Evolutionary conservation across 768 basidiomycete genomes (phyloP).

Genomic region (Tricholoma sp.): DNA sequence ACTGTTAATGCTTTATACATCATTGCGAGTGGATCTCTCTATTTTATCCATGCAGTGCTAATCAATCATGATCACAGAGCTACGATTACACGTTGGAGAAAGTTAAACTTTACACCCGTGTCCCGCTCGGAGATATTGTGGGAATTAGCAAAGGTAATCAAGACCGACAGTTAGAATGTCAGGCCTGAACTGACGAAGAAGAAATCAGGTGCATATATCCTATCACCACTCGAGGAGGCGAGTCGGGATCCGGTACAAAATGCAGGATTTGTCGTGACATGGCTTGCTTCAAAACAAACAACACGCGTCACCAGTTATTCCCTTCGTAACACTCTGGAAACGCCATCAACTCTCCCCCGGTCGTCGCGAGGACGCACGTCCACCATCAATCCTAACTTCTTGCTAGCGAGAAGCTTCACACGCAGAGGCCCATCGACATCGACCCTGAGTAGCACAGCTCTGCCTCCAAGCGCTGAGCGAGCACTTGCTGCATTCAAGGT

Average conservation of each 20-base stretch:
- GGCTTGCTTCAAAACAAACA: slow-evolving; percentile 64
- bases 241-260: slow-evolving; percentile 87
- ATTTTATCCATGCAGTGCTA: not conserved
- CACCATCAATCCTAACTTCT: slow-evolving; percentile 7
- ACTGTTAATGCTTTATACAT: slow-evolving; percentile 65
- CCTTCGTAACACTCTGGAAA: slow-evolving; percentile 59
- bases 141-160: slow-evolving; percentile 68
- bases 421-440: slow-evolving; percentile 25
- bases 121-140: slow-evolving; percentile 79
- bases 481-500: slow-evolving; percentile 76
- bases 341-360: slow-evolving; percentile 11
- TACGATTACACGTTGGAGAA: slow-evolving; percentile 94
- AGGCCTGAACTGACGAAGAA: not conserved
- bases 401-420: slow-evolving; percentile 9
- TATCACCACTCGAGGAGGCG: slow-evolving; percentile 89
- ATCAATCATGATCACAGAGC: slow-evolving; percentile 43
- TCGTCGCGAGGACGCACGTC: slow-evolving; percentile 9
- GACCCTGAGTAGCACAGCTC: slow-evolving; percentile 27
- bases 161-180: too few species aligned
- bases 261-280: slow-evolving; percentile 81
- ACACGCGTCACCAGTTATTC: slow-evolving; percentile 85
- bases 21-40: slow-evolving; percentile 48
- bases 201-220: slow-evolving; percentile 83
- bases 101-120: slow-evolving; percentile 83
- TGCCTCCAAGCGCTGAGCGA: slow-evolving; percentile 28